Evolutionary conservation across 2,329 filamentous ascomycete species (phyloP).

Genomic region (Colletotrichum tanaceti): DNA sequence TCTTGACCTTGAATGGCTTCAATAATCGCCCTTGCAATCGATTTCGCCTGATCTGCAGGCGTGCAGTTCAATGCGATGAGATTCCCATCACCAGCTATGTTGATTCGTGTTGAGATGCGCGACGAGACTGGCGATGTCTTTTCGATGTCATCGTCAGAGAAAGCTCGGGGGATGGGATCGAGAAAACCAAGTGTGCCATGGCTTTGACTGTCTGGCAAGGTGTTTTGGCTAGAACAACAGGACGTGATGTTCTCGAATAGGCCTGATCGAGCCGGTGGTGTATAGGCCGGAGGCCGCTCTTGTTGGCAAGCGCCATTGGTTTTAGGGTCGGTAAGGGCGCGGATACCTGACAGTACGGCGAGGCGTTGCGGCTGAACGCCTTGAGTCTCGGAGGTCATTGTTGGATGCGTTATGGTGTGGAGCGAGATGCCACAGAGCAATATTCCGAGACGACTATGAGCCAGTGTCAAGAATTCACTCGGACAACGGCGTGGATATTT

Average conservation of each 20-base stretch:
- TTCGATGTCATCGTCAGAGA: constrained; percentile 34
- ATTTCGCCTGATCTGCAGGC: constrained; percentile 54
- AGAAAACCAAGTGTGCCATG: not conserved
- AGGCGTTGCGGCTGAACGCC: not conserved
- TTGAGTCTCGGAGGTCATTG: constrained; percentile 7
- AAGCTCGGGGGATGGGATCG: not conserved
- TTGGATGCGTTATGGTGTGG: too few species aligned
- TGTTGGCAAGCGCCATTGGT: not conserved
- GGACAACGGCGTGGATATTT: too few species aligned
- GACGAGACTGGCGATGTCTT: constrained; percentile 56
- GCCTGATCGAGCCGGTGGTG: constrained; percentile 58
- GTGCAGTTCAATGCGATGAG: constrained; percentile 57
- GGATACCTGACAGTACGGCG: not conserved
- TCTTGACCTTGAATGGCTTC: constrained; percentile 54
- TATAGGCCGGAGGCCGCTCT: constrained; percentile 41
- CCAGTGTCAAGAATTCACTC: too few species aligned
- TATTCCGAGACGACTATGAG: not conserved
- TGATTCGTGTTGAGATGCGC: constrained; percentile 60
- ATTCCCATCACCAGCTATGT: constrained; percentile 61
- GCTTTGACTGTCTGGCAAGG: not conserved
- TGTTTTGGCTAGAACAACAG: not conserved
- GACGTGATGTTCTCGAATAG: constrained; percentile 72
- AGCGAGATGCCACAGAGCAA: not conserved
- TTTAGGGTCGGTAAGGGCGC: constrained; percentile 17
- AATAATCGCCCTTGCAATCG: constrained; percentile 59